Evolutionary conservation across 495 filamentous ascomycete genomes (phyloP).

Genomic region (Penicillium atrosanguineum): DNA sequence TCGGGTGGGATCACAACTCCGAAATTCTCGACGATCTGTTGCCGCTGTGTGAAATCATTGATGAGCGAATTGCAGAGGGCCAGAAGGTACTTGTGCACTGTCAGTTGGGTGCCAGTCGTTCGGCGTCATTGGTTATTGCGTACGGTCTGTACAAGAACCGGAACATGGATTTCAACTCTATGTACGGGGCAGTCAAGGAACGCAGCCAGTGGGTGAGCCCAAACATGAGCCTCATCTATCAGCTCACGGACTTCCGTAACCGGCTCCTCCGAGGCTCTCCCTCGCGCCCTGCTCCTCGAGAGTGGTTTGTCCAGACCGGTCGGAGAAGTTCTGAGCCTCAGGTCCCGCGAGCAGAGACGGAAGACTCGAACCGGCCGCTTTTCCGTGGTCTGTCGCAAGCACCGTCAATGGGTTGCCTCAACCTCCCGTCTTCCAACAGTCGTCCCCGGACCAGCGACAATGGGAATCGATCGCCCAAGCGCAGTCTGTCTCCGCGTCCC

Average conservation of each 20-base stretch:
- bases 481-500: constrained; percentile 40
- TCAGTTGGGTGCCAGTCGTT: constrained; percentile 92
- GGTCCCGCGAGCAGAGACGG: constrained; percentile 21
- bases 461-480: constrained; percentile 34
- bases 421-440: constrained; percentile 27
- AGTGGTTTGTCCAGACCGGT: constrained; percentile 33
- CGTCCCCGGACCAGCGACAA: constrained; percentile 32
- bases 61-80: constrained; percentile 69
- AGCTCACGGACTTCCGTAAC: constrained; percentile 79
- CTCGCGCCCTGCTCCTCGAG: constrained; percentile 33
- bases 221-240: constrained; percentile 98
- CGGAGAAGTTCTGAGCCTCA: constrained; percentile 39
- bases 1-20: constrained; percentile 97
- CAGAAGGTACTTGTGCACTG: constrained; percentile 93
- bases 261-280: constrained; percentile 44
- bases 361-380: constrained; percentile 17
- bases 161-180: constrained; percentile 82
- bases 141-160: constrained; percentile 94
- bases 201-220: constrained; percentile 95
- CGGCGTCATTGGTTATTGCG: constrained; percentile 93
- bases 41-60: constrained; percentile 81
- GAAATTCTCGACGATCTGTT: constrained; percentile 87
- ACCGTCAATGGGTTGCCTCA: constrained; percentile 27
- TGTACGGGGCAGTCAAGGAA: constrained; percentile 84
- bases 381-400: constrained; percentile 26